phyloP scores from a whole-genome alignment of 2,329 filamentous ascomycete species.

The Torrubiella hemipterigena region DNA sequence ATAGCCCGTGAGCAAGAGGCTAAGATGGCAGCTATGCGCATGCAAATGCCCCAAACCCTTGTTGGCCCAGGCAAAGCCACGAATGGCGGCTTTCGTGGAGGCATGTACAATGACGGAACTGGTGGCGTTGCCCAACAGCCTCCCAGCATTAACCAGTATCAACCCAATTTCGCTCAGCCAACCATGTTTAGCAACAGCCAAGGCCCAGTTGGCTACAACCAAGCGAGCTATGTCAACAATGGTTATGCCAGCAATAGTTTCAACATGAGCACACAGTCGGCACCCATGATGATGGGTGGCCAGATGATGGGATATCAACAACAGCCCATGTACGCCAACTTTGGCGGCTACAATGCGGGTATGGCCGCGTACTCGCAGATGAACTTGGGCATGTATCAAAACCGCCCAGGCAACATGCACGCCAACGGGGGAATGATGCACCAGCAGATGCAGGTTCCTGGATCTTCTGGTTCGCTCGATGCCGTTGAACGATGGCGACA shows the following conservation, averaged over 20 bases:
- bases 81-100: conserved; percentile 35
- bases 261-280: no score
- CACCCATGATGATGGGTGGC: no score
- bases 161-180: conserved; percentile 12
- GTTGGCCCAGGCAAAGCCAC: conserved; percentile 16
- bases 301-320: no score
- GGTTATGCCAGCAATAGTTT: no score
- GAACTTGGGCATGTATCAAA: no score
- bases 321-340: no score
- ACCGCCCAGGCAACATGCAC: no score
- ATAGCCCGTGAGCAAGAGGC: conserved; percentile 29
- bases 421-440: conserved; percentile 12
- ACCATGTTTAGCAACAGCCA: conserved; percentile 9
- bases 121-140: conserved; percentile 24
- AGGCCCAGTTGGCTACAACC: no score
- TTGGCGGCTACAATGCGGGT: no score
- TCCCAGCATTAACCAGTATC: conserved; percentile 13
- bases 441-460: conserved; percentile 6
- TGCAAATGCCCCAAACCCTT: conserved; percentile 35
- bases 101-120: conserved; percentile 41
- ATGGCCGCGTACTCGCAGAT: no score
- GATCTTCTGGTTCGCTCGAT: conserved; percentile 16
- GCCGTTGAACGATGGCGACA: conserved; percentile 31
- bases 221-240: no score
- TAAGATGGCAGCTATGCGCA: conserved; percentile 35